phyloP scores from a whole-genome alignment of 371 early-diverging fungal genomes.

The Mycotypha africana region DNA sequence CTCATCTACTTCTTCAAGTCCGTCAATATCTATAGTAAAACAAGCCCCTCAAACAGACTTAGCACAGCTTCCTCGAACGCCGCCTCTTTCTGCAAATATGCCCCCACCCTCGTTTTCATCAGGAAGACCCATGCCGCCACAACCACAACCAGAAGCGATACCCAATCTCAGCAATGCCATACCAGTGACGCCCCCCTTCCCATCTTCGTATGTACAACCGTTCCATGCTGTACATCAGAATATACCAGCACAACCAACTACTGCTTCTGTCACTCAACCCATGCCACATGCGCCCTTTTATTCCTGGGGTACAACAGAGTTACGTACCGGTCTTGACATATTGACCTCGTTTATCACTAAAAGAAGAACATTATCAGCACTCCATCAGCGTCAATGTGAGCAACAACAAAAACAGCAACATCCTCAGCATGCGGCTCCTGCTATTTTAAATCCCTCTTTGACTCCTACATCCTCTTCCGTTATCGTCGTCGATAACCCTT shows the following conservation, averaged over 20 bases:
- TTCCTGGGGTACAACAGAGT: slow-evolving; percentile 20
- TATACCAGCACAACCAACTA: not conserved
- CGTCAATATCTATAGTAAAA: no score
- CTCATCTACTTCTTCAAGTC: no score
- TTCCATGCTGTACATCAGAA: not conserved
- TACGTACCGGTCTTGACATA: slow-evolving; percentile 23
- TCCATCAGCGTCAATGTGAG: no score
- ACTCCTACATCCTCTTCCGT: not conserved
- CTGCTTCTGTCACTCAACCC: not conserved
- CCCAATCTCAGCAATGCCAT: no score
- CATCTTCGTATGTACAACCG: not conserved
- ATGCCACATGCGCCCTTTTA: no score
- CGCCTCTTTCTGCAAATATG: no score
- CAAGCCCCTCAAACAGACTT: no score
- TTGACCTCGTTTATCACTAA: slow-evolving; percentile 22
- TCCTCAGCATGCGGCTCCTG: not conserved
- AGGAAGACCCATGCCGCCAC: no score
- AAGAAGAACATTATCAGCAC: no score
- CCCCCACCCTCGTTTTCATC: no score
- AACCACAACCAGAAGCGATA: no score
- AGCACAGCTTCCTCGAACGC: no score
- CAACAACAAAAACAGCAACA: not conserved
- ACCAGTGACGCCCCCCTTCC: not conserved
- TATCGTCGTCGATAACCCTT: not conserved
- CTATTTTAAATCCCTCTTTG: not conserved